Base-by-base conservation (phyloP, 495 filamentous ascomycete genomes). In the Xylaria flabelliformis region DNA sequence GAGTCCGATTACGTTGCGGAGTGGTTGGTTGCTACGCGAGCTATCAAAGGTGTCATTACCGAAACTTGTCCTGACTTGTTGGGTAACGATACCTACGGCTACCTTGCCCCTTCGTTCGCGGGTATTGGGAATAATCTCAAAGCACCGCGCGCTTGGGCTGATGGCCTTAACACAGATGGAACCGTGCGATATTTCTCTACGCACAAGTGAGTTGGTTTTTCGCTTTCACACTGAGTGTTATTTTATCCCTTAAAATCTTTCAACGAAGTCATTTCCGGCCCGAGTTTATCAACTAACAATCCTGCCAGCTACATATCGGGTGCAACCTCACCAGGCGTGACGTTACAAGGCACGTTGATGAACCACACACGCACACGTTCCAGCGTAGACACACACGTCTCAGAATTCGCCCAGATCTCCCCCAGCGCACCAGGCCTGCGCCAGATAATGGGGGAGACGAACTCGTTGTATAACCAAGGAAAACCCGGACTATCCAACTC, bases 381-480 rank as follows among this genome's bases (percentile, higher is more conserved):
- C 12, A 87, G 83, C 55, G 82, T 90, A 36, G 74, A 76, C 68
- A 77, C 81, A 17, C 88, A 89, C 73, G 70, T 83, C 10, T 75
- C 81, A 21, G 83, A 88, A 26, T 85, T 85, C 61, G 76, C 81
- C 32, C 55, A 77, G 15, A 81, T 87, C 42, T 29, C 51, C 0
- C 69, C 77, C 13, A 32, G 72, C n/a, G 62, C 80, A 3, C 79
- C 79, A 2, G 80, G 76, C 29, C 78, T 86, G 5, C 86, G 88
- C 8, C 90, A 88, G 74, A 88, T 91, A 71, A 84, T 92, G 15
- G 90, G 90, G 69, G 91, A 92, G 79, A 86, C 84, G 44, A 92
- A 91, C 79, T 89, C 86, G 4, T 83, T 92, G 24, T 90, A 89
- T 79, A 87, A 89, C 78, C 82, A 92, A 81, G 91, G 91, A 67